A percentile compares a stretch with the other conserved stretches of the same genome.
phyloP scores from a whole-genome alignment of 768 basidiomycete genomes.

The Tylopilus intermedius region DNA sequence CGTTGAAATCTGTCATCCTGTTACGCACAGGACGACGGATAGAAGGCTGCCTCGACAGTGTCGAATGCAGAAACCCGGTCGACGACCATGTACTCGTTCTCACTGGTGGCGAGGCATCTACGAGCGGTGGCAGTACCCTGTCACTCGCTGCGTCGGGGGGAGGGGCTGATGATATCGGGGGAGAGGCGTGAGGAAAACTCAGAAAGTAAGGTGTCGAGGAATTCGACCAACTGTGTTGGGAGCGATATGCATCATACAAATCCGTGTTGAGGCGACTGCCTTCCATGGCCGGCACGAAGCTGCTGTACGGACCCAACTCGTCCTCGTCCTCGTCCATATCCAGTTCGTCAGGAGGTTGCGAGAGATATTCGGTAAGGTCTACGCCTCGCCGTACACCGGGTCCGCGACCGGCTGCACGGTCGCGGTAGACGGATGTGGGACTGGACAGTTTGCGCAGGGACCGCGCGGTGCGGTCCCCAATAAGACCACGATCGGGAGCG shows the following conservation, averaged over 20 bases:
- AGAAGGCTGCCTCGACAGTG: constrained; percentile 52
- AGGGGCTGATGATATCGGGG: constrained; percentile 26
- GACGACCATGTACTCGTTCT: constrained; percentile 24
- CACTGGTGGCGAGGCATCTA: constrained; percentile 23
- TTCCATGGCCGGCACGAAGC: constrained; percentile 37
- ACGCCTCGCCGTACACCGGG: constrained; percentile 27
- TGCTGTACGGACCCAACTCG: constrained; percentile 44
- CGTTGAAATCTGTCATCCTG: constrained; percentile 63
- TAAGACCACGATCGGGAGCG: constrained; percentile 49
- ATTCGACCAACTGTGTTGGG: constrained; percentile 32
- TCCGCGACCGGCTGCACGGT: constrained; percentile 36
- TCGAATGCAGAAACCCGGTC: constrained; percentile 22
- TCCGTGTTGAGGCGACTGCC: constrained; percentile 55
- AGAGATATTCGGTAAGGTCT: constrained; percentile 49
- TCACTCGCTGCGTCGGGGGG: constrained; percentile 22
- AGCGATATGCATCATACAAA: constrained; percentile 58
- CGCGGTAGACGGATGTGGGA: constrained; percentile 51
- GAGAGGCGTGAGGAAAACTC: constrained; percentile 21
- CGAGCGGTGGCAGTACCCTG: constrained; percentile 26
- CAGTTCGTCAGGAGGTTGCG: constrained; percentile 50
- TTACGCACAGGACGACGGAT: constrained; percentile 54
- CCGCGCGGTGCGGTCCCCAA: constrained; percentile 64
- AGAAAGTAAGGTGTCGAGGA: constrained; percentile 23
- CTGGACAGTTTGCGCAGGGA: constrained; percentile 55
- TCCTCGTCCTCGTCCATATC: constrained; percentile 68